These are phyloP conservation scores for Petrea volubilis DNA, from an alignment of 257 asterid genomes.

Conservation along the genomic window DNA sequence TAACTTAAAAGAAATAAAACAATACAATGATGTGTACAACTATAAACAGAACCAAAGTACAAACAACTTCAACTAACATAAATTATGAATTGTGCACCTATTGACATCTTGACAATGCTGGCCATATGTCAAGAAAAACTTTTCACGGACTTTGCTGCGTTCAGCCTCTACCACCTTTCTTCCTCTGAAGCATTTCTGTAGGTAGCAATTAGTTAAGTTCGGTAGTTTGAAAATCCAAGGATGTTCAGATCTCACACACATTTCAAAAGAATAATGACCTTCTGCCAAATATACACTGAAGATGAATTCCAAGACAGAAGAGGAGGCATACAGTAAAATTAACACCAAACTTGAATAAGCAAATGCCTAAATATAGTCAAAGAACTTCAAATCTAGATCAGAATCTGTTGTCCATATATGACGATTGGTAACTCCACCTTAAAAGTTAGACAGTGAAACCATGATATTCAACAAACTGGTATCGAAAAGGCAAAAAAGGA, in stretches of 20 bases:
- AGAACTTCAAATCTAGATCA: constrained; percentile 10
- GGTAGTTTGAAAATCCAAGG: constrained; percentile 10
- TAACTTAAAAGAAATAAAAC: neutral
- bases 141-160: constrained; percentile 73
- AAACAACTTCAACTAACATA: constrained; percentile 13
- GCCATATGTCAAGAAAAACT: constrained; percentile 70
- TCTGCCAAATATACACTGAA: neutral
- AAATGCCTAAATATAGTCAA: constrained; percentile 16
- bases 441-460: constrained; percentile 11
- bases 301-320: neutral
- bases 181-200: constrained; percentile 96
- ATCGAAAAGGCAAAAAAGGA: neutral
- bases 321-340: neutral
- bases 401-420: neutral
- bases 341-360: neutral
- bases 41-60: constrained; percentile 3
- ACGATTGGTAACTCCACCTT: neutral
- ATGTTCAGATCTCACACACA: constrained; percentile 8
- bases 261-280: neutral
- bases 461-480: constrained; percentile 4
- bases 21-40: constrained; percentile 15
- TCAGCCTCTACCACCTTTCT: constrained; percentile 76
- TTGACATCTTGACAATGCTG: constrained; percentile 60
- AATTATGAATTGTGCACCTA: constrained; percentile 49
- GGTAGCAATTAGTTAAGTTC: constrained; percentile 43